phyloP scores from a whole-genome alignment of 768 basidiomycete genomes.

The Leucocoprinus leucothites region DNA sequence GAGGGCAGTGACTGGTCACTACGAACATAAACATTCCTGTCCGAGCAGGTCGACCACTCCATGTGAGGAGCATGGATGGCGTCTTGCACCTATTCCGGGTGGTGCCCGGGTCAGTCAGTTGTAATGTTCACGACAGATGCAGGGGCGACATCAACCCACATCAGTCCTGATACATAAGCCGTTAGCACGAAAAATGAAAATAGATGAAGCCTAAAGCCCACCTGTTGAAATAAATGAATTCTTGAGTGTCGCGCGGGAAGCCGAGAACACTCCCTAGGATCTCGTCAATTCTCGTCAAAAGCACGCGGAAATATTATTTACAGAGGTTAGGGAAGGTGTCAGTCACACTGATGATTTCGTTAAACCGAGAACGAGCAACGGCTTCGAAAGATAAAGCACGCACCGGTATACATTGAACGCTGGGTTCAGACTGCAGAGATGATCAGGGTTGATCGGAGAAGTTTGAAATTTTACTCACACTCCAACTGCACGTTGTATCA shows the following conservation, averaged over 20 bases:
- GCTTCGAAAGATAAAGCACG: neutral
- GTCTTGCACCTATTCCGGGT: slow-evolving; percentile 52
- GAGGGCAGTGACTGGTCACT: slow-evolving; percentile 56
- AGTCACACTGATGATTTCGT: slow-evolving; percentile 49
- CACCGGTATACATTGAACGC: slow-evolving; percentile 71
- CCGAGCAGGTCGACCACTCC: slow-evolving; percentile 61
- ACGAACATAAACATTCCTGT: slow-evolving; percentile 53
- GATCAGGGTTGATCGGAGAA: neutral
- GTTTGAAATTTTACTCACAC: slow-evolving; percentile 29
- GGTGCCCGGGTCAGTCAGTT: neutral
- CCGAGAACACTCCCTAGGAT: slow-evolving; percentile 65
- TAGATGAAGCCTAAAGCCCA: neutral
- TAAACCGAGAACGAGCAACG: too few relatives aligned
- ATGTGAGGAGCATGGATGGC: slow-evolving; percentile 69
- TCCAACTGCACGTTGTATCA: slow-evolving; percentile 48
- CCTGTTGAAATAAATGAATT: slow-evolving; percentile 70
- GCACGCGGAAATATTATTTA: neutral
- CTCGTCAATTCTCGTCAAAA: neutral
- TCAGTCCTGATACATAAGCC: slow-evolving; percentile 4
- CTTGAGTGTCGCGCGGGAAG: slow-evolving; percentile 61
- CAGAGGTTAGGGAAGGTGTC: slow-evolving; percentile 69
- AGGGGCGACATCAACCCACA: neutral
- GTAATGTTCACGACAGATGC: too few relatives aligned
- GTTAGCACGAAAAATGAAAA: neutral
- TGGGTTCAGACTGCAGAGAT: slow-evolving; percentile 52